Percentiles rank a stretch among this genome's conserved stretches.
phyloP scores from a whole-genome alignment of 164 flowering plant genomes.

The Chloranthus sessilifolius region DNA sequence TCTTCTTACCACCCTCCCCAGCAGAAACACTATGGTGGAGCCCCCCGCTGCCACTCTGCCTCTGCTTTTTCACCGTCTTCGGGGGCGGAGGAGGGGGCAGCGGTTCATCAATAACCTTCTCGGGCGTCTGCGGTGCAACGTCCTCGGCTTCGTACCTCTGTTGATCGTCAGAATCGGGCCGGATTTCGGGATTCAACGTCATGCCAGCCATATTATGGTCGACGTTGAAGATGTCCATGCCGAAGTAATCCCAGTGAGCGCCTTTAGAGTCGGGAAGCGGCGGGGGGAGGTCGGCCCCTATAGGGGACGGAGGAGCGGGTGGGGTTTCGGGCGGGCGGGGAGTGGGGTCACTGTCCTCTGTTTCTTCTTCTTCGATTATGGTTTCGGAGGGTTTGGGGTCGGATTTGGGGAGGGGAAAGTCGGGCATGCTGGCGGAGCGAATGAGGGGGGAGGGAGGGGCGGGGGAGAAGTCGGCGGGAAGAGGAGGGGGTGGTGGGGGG shows the following conservation, averaged over 20 bases:
- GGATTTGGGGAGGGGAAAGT: slow-evolving; percentile 21
- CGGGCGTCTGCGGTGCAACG: slow-evolving; percentile 34
- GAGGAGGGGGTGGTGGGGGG: slow-evolving; percentile 31
- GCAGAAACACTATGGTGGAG: slow-evolving; percentile 25
- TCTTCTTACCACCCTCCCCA: slow-evolving; percentile 31
- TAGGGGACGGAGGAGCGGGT: slow-evolving; percentile 18
- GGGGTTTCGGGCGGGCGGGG: slow-evolving; percentile 8
- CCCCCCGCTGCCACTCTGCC: slow-evolving; percentile 11
- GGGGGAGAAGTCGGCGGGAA: slow-evolving; percentile 68
- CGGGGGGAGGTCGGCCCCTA: slow-evolving; percentile 24
- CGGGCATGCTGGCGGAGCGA: slow-evolving; percentile 66
- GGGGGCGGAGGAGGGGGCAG: slow-evolving; percentile 12
- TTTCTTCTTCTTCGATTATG: slow-evolving; percentile 35
- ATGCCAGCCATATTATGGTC: slow-evolving; percentile 34
- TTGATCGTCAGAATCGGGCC: slow-evolving; percentile 24
- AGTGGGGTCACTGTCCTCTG: slow-evolving; percentile 16
- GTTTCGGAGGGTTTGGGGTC: slow-evolving; percentile 14
- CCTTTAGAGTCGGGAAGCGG: slow-evolving; percentile 40
- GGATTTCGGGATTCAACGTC: no score
- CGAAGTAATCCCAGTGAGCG: slow-evolving; percentile 86
- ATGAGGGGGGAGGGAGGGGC: slow-evolving; percentile 48
- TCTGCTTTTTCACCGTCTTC: slow-evolving; percentile 15
- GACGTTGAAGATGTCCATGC: slow-evolving; percentile 35
- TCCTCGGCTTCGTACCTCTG: slow-evolving; percentile 18
- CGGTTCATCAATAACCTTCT: slow-evolving; percentile 27